Evolutionary conservation across 1,284 basidiomycete genomes (phyloP), one percentile per base, ranked within the genome.

Genomic region (Rhodotorula sp.): DNA sequence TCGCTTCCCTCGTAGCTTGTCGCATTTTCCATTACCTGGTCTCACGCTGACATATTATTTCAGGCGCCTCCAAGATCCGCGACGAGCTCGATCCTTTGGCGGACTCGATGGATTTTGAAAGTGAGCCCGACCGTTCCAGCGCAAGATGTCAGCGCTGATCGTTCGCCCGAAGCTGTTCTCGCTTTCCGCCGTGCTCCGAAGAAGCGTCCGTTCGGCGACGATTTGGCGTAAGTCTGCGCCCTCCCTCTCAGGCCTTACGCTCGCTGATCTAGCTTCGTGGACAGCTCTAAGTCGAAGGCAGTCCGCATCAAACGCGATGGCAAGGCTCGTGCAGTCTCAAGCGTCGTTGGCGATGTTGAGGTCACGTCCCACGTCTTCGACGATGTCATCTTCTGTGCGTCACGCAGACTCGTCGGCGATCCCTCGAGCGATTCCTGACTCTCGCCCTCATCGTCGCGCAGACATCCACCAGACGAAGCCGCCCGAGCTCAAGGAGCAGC

Each of bases 371-470:
- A 86, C 51, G 79, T 94, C 24, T 92, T 96, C 75, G 82, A 86
- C 17, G 88, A 84, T 30, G 83, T 88, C 79, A 89, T 85, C 52
- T 94, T 95, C 78, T 87, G 92, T 93, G 66, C 77, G 89, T 83
- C 10, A 22, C 29, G 51, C 34, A 17, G 4, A 6, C 5, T 4
- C 7, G 1, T n/a, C 8, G 5, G 5, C 3, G 30, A 13, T 24
- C 17, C 5, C 44, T 55, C 24, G 15, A 19, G 57, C 62, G 22
- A 32, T 17, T 5, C 34, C 15, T 30, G 32, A 61, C 34, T 11
- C 5, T 2, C 7, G 17, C 20, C 11, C 8, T 6, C n/a, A n/a
- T n/a, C n/a, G n/a, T n/a, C 44, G 48, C n/a, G 64, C 59, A 64
- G 47, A 76, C 54, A 44, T 66, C 70, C 24, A 66, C 66, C 58